Conservation (phyloP, 495 filamentous ascomycete genomes). For the Daldinia bambusicola region DNA sequence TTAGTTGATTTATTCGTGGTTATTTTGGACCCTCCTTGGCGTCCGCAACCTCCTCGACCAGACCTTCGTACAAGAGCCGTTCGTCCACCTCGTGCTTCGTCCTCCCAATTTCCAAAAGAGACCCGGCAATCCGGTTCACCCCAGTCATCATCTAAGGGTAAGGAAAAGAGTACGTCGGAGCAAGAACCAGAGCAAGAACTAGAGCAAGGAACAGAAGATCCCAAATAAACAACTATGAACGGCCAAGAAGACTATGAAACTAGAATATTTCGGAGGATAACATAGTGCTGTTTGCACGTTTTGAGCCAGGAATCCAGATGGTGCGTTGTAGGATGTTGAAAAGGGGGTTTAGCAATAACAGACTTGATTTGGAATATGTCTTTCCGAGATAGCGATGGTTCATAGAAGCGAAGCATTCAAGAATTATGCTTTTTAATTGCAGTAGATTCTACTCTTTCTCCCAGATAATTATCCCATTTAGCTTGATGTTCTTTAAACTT, state of each 20-base stretch:
- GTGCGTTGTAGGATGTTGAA: background rate
- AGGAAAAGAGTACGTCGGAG: background rate
- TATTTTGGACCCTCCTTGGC: no score
- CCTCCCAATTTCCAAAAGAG: background rate
- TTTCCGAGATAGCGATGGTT: no score
- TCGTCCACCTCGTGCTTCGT: background rate
- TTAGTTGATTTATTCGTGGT: background rate
- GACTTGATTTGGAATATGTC: no score
- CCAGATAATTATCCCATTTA: no score
- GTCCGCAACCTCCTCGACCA: background rate
- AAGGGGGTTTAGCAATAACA: background rate
- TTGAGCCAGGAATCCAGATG: background rate
- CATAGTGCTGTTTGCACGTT: background rate
- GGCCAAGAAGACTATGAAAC: background rate
- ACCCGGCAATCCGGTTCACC: background rate
- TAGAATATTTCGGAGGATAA: no score
- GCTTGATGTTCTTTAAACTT: no score
- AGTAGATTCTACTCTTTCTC: background rate
- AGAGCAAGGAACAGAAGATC: background rate
- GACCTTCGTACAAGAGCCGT: conserved; percentile 1
- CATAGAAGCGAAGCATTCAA: no score
- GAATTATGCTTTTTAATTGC: background rate
- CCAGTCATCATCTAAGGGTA: background rate
- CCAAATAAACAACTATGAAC: background rate
- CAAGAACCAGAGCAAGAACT: no score